Percentiles rank a stretch among this genome's conserved stretches.
Evolutionary conservation across 140 eudicot genomes (phyloP).

Genomic region (Flaveria floridana): DNA sequence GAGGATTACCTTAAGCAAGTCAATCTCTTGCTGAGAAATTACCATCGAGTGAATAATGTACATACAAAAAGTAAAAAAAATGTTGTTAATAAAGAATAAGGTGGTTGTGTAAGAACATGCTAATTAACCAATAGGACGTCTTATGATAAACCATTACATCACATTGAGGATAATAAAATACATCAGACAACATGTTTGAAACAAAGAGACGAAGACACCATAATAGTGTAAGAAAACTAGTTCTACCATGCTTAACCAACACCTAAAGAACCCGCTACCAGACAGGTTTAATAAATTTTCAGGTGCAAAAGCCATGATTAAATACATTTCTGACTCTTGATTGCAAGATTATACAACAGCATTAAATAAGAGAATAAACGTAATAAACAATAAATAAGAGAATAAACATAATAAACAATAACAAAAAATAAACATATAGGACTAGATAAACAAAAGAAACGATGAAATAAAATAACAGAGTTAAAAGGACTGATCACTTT

Average conservation of each 20-base stretch:
- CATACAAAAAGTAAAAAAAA: slow-evolving; percentile 33
- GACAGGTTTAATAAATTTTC: not conserved
- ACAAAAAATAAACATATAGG: not conserved
- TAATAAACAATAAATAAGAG: not conserved
- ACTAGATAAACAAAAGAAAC: not conserved
- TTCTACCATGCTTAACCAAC: slow-evolving; percentile 5
- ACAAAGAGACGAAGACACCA: slow-evolving; percentile 6
- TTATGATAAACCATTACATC: slow-evolving; percentile 8
- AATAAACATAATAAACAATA: not conserved
- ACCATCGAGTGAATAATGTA: slow-evolving; percentile 22
- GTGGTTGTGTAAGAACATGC: slow-evolving; percentile 10
- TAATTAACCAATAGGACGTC: slow-evolving; percentile 3
- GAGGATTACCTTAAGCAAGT: slow-evolving; percentile 75
- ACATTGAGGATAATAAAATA: not conserved
- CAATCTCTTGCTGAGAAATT: slow-evolving; percentile 88
- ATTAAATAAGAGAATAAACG: slow-evolving; percentile 1
- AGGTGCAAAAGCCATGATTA: slow-evolving; percentile 4
- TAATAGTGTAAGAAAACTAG: not conserved
- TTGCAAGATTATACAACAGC: slow-evolving; percentile 9
- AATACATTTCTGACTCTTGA: slow-evolving; percentile 20
- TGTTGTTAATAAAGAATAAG: slow-evolving; percentile 25
- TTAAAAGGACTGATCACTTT: not conserved
- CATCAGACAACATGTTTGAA: slow-evolving; percentile 16
- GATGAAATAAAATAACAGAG: not conserved
- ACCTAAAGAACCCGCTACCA: not conserved